A percentile compares a stretch with the other conserved stretches of the same genome.
These are phyloP conservation scores for Cystofilobasidium capitatum DNA, from an alignment of 768 basidiomycete species.

Conservation along the genomic window DNA sequence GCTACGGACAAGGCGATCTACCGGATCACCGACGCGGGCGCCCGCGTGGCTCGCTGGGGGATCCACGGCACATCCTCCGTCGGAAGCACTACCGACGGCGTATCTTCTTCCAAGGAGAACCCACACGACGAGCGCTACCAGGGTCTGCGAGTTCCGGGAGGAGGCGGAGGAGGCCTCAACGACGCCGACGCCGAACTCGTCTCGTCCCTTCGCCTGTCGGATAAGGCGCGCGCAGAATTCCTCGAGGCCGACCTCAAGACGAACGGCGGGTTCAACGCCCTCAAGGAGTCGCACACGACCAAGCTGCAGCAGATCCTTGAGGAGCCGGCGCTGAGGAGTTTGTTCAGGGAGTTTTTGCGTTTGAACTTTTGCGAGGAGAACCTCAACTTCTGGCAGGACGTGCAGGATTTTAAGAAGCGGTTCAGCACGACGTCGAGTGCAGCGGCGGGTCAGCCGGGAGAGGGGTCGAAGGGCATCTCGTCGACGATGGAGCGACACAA, in stretches of 20 bases:
- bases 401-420: conserved; percentile 90
- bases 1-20: conserved; percentile 93
- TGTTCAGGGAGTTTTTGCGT: conserved; percentile 91
- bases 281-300: conserved; percentile 83
- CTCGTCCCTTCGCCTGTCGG: conserved; percentile 11
- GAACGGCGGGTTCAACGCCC: conserved; percentile 41
- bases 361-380: conserved; percentile 98
- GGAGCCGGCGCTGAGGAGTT: conserved; percentile 71
- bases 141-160: conserved; percentile 11
- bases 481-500: conserved; percentile 93
- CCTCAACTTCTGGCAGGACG: conserved; percentile 91
- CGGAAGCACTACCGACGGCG: neutral
- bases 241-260: conserved; percentile 21
- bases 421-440: conserved; percentile 93
- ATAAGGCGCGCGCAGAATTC: conserved; percentile 16
- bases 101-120: conserved; percentile 5
- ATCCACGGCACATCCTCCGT: neutral
- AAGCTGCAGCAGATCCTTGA: conserved; percentile 85
- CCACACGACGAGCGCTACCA: conserved; percentile 24
- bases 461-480: conserved; percentile 29
- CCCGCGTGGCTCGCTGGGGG: conserved; percentile 72
- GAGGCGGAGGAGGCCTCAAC: neutral
- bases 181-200: conserved; percentile 18
- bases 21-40: conserved; percentile 84
- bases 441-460: conserved; percentile 41